Conservation (phyloP, 805 yeast species). For the Teunomyces cretensis region DNA sequence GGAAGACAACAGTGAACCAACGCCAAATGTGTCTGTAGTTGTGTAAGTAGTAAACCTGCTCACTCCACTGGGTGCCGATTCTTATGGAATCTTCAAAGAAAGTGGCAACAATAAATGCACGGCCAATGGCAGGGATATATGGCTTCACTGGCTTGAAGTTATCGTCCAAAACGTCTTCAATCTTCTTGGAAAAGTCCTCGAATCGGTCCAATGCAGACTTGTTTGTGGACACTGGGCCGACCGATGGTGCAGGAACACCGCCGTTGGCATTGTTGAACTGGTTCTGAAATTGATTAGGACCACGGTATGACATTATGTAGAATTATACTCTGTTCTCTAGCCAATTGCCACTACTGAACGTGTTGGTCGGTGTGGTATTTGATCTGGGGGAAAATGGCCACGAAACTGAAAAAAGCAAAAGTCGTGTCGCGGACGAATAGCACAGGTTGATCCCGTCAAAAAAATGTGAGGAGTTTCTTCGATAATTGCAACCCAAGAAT, state of each 20-base stretch:
- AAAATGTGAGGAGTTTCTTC: too few relatives aligned
- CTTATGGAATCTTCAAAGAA: constrained; percentile 87
- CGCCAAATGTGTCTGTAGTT: constrained; percentile 77
- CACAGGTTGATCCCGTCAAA: too few relatives aligned
- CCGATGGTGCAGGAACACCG: constrained; percentile 21
- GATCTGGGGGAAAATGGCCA: constrained; percentile 1
- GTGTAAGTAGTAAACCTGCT: constrained; percentile 82
- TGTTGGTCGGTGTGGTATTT: neutral
- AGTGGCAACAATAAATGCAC: constrained; percentile 89
- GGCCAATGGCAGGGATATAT: constrained; percentile 82
- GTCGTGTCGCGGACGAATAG: neutral
- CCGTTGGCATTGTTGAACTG: constrained; percentile 24
- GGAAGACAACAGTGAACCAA: constrained; percentile 72
- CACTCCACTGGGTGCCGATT: constrained; percentile 84
- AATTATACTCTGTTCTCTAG: neutral
- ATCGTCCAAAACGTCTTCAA: constrained; percentile 55
- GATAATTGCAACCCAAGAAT: too few relatives aligned
- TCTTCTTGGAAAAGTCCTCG: constrained; percentile 50
- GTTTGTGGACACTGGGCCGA: constrained; percentile 31
- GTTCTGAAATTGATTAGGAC: constrained; percentile 43
- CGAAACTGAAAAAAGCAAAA: neutral
- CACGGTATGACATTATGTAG: constrained; percentile 42
- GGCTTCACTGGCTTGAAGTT: constrained; percentile 59
- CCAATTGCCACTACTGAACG: neutral
- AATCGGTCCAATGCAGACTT: constrained; percentile 37